Evolutionary conservation across 2,329 filamentous ascomycete species (phyloP), one percentile per base, ranked within the genome.

Genomic region (Setomelanomma holmii): DNA sequence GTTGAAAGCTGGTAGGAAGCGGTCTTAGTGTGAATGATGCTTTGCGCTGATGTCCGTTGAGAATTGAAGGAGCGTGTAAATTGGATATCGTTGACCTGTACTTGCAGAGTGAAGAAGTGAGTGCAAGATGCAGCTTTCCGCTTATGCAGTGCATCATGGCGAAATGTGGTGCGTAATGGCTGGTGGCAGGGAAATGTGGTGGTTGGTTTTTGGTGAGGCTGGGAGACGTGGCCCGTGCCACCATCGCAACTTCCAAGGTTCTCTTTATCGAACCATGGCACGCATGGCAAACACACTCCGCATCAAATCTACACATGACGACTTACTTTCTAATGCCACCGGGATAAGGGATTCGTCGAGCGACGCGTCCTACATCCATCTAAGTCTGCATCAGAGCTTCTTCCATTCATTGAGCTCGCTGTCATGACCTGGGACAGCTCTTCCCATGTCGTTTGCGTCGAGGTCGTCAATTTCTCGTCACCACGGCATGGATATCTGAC

Each of bases 121-220:
- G 44, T 47, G 17, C n/a, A 42, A 49, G 48, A 55, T 59, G 51
- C 53, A 58, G 41, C 45, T 53, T 45, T 27, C 44, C 22, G 40
- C 51, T 58, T 64, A 60, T 61, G 57, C 54, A 52, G 40, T 47
- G 24, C 62, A 66, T 67, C 36, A 50, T 60, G 56, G 55, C 52
- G 38, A 45, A 40, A 49, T 43, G 52, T 35, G 35, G 49, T 55
- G 50, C 44, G 45, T 52, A 51, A 61, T 61, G 58, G 53, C 51
- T 45, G 58, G 62, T 63, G 65, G 64, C 63, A 56, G 66, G n/a
- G 64, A 66, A 66, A 63, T 58, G 40, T 58, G 64, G 64, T 64
- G 67, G 67, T 63, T 68, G 66, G 63, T 58, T 52, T n/a, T 60
- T 59, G 24, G 36, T 33, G 58, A 55, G 62, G 61, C 57, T 66